Conservation (phyloP, 768 basidiomycete species). For the Tremella fuciformis region DNA sequence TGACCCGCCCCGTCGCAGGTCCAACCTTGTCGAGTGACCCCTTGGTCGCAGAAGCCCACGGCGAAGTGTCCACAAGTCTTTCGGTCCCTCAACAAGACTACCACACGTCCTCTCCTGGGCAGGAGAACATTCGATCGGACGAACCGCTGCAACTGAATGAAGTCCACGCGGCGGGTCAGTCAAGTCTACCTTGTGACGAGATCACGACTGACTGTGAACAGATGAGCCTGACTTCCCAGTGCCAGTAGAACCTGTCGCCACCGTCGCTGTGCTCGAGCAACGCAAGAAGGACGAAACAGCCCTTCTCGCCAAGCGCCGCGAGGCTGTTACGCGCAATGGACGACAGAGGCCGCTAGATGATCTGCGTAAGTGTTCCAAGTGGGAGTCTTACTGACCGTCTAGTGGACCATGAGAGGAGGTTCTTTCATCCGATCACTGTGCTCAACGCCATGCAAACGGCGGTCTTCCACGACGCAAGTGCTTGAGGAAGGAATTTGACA, state of each 20-base stretch:
- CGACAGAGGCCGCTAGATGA: constrained; percentile 53
- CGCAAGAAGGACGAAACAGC: constrained; percentile 11
- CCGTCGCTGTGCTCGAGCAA: constrained; percentile 15
- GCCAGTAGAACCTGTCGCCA: constrained; percentile 17
- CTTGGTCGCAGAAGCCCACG: no score
- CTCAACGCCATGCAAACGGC: constrained; percentile 90
- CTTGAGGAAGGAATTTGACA: constrained; percentile 53
- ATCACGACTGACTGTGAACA: no score
- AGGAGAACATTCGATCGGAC: no score
- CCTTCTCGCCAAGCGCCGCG: neutral
- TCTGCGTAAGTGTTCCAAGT: constrained; percentile 37
- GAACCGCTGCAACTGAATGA: no score
- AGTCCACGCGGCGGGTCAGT: no score
- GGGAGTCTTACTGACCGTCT: constrained; percentile 14
- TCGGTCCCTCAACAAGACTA: no score
- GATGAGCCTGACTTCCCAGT: neutral
- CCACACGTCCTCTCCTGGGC: no score
- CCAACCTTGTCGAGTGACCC: no score
- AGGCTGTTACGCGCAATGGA: neutral
- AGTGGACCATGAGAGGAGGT: constrained; percentile 71
- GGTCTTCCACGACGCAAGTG: constrained; percentile 60
- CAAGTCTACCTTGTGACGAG: no score
- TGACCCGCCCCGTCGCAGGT: no score
- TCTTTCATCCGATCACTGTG: constrained; percentile 76
- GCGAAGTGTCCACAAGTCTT: no score